These are phyloP conservation scores for Scheffersomyces cryptocercus DNA, from an alignment of 1,139 yeast species.

Conservation along the genomic window DNA sequence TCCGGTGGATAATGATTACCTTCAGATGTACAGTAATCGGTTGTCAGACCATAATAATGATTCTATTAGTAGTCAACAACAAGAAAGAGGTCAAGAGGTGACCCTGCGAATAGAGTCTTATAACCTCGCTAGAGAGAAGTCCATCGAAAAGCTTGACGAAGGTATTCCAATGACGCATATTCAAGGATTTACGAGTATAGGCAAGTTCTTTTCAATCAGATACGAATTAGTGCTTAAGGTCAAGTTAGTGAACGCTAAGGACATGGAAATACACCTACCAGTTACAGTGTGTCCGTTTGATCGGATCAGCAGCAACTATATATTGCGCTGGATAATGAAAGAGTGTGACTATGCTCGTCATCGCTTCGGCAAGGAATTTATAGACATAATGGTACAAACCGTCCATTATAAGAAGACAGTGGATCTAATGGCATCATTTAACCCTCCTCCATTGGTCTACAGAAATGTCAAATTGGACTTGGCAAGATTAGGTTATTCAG, in stretches of 20 bases:
- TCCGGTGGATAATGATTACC: conserved; percentile 41
- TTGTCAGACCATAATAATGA: neutral
- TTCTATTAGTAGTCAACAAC: neutral
- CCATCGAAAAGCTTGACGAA: conserved; percentile 29
- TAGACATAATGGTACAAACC: conserved; percentile 22
- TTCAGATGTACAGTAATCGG: conserved; percentile 20
- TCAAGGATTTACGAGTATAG: conserved; percentile 50
- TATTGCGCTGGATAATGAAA: conserved; percentile 51
- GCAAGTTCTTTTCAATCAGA: conserved; percentile 52
- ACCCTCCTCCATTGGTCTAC: conserved; percentile 32
- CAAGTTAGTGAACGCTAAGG: conserved; percentile 51
- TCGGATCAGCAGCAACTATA: conserved; percentile 41
- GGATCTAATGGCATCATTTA: conserved; percentile 19
- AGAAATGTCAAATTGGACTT: conserved; percentile 34
- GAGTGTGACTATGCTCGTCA: conserved; percentile 50
- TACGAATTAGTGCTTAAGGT: conserved; percentile 53
- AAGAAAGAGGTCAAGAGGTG: conserved; percentile 7
- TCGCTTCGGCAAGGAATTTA: conserved; percentile 34
- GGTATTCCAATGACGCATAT: conserved; percentile 48
- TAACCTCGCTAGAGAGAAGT: conserved; percentile 15
- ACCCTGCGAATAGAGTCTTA: conserved; percentile 13
- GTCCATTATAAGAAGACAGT: conserved; percentile 26
- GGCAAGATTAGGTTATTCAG: conserved; percentile 39
- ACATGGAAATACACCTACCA: conserved; percentile 51
- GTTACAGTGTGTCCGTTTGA: conserved; percentile 58